Evolutionary conservation across 345 rosid species (phyloP), one percentile per base, ranked within the genome.

Genomic region (Eucalyptus caleyi): DNA sequence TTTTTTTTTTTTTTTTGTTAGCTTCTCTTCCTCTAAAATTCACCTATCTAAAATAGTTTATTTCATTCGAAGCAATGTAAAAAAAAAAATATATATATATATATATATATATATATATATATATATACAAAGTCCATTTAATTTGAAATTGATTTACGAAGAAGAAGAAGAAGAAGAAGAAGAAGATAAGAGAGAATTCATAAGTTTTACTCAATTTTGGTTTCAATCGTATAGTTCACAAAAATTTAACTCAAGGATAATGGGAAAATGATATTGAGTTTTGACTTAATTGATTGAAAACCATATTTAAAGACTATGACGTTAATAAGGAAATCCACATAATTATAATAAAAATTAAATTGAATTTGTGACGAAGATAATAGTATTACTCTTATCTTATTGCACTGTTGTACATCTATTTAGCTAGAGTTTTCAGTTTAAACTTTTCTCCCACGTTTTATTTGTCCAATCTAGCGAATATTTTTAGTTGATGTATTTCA

Each of bases 131-230:
- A 56, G 62, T 24, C 62, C 30, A 24, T 14, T 56, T 23, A 56
- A 23, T 59, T 23, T 59, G 30, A 59, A 59, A 59, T 59, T 59
- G 62, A 59, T 24, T 59, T 1, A 2, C 11, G 9, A 9, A 21
- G 3, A 3, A 11, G 4, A 5, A 56, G 2, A 21, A 23, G 11
- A 3, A 45, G 3, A 47, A 40, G 6, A 42, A 47, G 0, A 49
- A 1, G 6, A 24, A 24, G 30, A 59, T 24, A 10, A 56, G 30
- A 59, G 12, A 24, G 30, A 56, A 56, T 23, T 24, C 65, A 11
- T 9, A 26, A 59, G 16, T 26, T 27, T 60, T 60, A 12, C 32
- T 27, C 67, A 26, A 60, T 26, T 27, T 60, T 27, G 32, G 65
- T 24, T 60, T 60, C 67, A 60, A 60, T 60, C 0, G 16, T 60